phyloP scores from a whole-genome alignment of 164 flowering plant species.

The Magnolia sinica region DNA sequence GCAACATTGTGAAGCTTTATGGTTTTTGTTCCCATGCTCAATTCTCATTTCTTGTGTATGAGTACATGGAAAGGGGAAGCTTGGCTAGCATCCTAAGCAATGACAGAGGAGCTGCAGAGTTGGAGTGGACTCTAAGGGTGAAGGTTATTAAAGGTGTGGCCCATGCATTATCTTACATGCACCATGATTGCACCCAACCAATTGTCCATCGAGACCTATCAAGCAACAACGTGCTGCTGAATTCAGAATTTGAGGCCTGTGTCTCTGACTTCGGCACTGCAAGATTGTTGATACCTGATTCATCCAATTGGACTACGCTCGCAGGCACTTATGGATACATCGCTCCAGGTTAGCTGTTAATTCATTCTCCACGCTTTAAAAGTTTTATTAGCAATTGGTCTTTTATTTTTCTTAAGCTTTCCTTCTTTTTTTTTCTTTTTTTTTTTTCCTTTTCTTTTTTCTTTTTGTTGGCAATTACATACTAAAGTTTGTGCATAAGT shows the following conservation, averaged over 20 bases:
- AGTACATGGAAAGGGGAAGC: constrained; percentile 20
- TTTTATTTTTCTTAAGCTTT: too few species aligned
- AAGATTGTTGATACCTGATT: constrained; percentile 9
- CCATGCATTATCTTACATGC: constrained; percentile 20
- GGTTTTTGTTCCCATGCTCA: constrained; percentile 10
- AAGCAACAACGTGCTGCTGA: constrained; percentile 13
- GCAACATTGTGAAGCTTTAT: constrained; percentile 20
- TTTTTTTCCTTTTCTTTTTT: too few species aligned
- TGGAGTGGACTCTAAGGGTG: constrained; percentile 14
- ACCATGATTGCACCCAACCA: constrained; percentile 16
- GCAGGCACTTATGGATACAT: constrained; percentile 21
- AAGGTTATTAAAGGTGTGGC: constrained; percentile 14
- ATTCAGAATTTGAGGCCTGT: constrained; percentile 12
- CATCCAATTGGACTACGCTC: constrained; percentile 9
- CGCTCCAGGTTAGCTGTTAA: constrained; percentile 17
- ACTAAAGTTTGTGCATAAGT: too few species aligned
- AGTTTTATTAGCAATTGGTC: too few species aligned
- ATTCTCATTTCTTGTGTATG: constrained; percentile 15
- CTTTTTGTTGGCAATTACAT: too few species aligned
- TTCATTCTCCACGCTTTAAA: neutral
- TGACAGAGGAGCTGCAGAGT: constrained; percentile 5
- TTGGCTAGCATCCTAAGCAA: neutral
- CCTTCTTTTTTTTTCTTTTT: too few species aligned
- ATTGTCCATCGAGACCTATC: constrained; percentile 20
- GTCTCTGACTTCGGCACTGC: constrained; percentile 23